Evolutionary conservation across 2,329 filamentous ascomycete genomes (phyloP).

Genomic region (Nemania bipapillata): DNA sequence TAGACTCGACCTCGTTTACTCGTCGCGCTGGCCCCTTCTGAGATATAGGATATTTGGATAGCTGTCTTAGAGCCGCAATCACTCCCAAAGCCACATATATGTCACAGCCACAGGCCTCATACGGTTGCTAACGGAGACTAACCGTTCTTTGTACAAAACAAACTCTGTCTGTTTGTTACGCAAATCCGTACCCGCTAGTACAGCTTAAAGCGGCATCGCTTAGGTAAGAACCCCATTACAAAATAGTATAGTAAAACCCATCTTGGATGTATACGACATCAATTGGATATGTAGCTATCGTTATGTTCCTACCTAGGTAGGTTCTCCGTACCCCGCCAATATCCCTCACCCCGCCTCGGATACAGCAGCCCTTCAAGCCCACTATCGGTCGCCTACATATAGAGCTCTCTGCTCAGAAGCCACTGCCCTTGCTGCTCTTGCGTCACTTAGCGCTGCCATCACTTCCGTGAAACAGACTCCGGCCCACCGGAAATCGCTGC

Average conservation of each 20-base stretch:
- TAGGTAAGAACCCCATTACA: too few species aligned
- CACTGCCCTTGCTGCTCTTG: slow-evolving; percentile 1
- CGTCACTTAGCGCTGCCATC: slow-evolving; percentile 17
- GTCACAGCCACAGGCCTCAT: not conserved
- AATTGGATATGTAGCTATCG: too few species aligned
- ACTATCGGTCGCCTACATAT: not conserved
- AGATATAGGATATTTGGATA: slow-evolving; percentile 1
- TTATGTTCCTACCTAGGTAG: too few species aligned
- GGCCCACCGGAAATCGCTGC: slow-evolving; percentile 27
- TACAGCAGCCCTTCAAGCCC: not conserved
- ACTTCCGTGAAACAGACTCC: slow-evolving; percentile 16
- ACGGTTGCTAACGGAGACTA: slow-evolving; percentile 3
- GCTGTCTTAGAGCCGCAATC: not conserved
- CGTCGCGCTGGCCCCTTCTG: not conserved
- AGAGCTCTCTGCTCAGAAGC: not conserved
- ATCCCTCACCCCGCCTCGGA: not conserved
- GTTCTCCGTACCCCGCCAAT: slow-evolving; percentile 19
- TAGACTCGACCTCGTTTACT: not conserved
- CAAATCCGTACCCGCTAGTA: not conserved
- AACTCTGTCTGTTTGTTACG: not conserved
- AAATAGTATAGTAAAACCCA: too few species aligned
- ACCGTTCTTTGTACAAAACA: slow-evolving; percentile 8
- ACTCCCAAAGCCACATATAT: not conserved
- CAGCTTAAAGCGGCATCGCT: not conserved
- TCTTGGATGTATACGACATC: too few species aligned